Evolutionary conservation across 495 filamentous ascomycete species (phyloP).

Genomic region (Delitschia confertaspora): DNA sequence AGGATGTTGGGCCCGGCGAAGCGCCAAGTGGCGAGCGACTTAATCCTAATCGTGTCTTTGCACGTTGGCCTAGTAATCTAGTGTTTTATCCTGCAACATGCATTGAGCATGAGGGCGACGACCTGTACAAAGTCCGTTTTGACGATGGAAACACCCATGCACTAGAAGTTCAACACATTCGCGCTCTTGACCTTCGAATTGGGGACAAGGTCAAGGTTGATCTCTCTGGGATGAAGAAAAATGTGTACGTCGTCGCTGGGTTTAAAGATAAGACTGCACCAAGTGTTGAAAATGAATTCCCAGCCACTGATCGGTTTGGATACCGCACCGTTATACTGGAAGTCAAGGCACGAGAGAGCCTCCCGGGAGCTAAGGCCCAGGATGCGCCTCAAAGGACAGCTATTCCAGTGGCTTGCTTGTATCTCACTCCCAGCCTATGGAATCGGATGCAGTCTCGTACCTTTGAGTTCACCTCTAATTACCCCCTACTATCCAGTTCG

Average conservation of each 20-base stretch:
- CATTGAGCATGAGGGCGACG: slow-evolving; percentile 17
- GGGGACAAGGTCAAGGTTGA: slow-evolving; percentile 40
- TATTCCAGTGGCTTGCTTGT: slow-evolving; percentile 31
- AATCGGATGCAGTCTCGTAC: slow-evolving; percentile 27
- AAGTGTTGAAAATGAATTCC: slow-evolving; percentile 10
- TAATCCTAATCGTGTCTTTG: slow-evolving; percentile 33
- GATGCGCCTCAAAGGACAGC: slow-evolving; percentile 15
- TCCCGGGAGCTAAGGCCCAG: slow-evolving; percentile 1
- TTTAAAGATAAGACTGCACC: slow-evolving; percentile 28
- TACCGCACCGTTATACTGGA: slow-evolving; percentile 27
- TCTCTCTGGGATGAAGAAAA: slow-evolving; percentile 29
- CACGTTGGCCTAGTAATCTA: slow-evolving; percentile 32
- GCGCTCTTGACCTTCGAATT: slow-evolving; percentile 30
- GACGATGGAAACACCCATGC: slow-evolving; percentile 35
- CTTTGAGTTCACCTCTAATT: slow-evolving; percentile 12
- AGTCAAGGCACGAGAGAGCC: slow-evolving; percentile 30
- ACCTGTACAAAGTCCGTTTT: slow-evolving; percentile 30
- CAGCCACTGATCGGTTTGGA: slow-evolving; percentile 32
- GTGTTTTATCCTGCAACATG: slow-evolving; percentile 38
- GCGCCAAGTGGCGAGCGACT: slow-evolving; percentile 2
- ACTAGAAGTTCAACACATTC: slow-evolving; percentile 22
- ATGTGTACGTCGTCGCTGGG: slow-evolving; percentile 34
- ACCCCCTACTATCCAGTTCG: slow-evolving; percentile 5
- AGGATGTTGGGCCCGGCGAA: not conserved
- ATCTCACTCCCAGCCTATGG: slow-evolving; percentile 34